Base-by-base conservation (phyloP, 371 early-diverging fungal species). In the Smittium culicis region DNA sequence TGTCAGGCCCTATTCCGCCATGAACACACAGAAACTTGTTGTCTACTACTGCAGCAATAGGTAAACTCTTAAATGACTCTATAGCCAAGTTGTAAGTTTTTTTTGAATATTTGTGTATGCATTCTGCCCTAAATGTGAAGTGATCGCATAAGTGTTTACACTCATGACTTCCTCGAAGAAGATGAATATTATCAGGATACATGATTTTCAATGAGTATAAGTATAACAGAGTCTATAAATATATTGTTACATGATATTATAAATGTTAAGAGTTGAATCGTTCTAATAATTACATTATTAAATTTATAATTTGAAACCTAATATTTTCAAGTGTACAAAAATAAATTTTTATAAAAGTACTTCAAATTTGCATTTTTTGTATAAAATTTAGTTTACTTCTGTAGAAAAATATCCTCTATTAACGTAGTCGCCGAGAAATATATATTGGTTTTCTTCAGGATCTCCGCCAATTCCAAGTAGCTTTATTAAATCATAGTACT, bases 161-260 rank as follows among this genome's bases (percentile, higher is more conserved):
- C 75, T 99, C 98, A 75, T 99, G 98, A 79, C 98, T 99, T 61
- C 99, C 99, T 28, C 99, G 85, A 63, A 99, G 81, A 71, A 99
- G 74, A 71, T 90, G 94, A 66, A 98, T 76, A 35, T 90, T 88
- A 31, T 88, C 81, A 25, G 96, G 95, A 76, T 96, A 93, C 88
- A 91, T 89, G 69, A 92, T 87, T 79, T 96, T 96, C 62, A 94
- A 80, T 28, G 90, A 70, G 86, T 88, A 91, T 62, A 96, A 76
- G 74, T 93, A 93, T 54, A 96, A 77, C 25, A 93, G 85, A 75
- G 93, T 92, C 91, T 63, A 63, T 34, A 33, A 63, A 63, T 24
- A 27, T 17, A n/a, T n/a, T n/a, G n/a, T n/a, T n/a, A n/a, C n/a
- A n/a, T n/a, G n/a, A n/a, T n/a, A n/a, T n/a, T n/a, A n/a, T n/a